phyloP scores from a whole-genome alignment of 1,284 basidiomycete genomes.

The Cutaneotrichosporon curvatum region DNA sequence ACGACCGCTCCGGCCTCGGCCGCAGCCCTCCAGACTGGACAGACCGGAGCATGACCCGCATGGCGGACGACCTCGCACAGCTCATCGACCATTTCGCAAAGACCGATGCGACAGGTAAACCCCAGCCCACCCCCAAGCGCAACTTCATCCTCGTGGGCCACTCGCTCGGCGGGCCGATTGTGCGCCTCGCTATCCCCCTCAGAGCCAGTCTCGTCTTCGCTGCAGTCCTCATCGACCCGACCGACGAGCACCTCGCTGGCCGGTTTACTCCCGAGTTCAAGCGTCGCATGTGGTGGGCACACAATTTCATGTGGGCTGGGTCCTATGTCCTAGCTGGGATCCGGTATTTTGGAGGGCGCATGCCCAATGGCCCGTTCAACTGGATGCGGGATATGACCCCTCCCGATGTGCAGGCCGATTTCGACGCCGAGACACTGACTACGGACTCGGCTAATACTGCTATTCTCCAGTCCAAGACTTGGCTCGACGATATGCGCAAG shows the following conservation, averaged over 20 bases:
- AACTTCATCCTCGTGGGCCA: not conserved
- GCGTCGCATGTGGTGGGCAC: not conserved
- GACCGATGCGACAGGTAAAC: no score
- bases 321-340: not conserved
- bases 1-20: not conserved
- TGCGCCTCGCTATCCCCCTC: not conserved
- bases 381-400: not conserved
- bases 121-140: not conserved
- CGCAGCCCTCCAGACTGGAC: not conserved
- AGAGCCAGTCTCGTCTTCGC: not conserved
- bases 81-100: not conserved
- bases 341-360: not conserved
- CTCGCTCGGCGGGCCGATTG: not conserved
- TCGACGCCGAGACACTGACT: not conserved
- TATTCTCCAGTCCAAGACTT: not conserved
- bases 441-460: not conserved
- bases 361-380: not conserved
- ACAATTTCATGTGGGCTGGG: not conserved
- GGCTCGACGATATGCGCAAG: not conserved
- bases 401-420: not conserved
- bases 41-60: not conserved
- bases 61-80: not conserved
- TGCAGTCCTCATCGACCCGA: not conserved
- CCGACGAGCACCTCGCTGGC: not conserved
- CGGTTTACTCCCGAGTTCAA: not conserved